phyloP scores from a whole-genome alignment of 2,329 filamentous ascomycete species.

The Pyricularia pennisetigena region DNA sequence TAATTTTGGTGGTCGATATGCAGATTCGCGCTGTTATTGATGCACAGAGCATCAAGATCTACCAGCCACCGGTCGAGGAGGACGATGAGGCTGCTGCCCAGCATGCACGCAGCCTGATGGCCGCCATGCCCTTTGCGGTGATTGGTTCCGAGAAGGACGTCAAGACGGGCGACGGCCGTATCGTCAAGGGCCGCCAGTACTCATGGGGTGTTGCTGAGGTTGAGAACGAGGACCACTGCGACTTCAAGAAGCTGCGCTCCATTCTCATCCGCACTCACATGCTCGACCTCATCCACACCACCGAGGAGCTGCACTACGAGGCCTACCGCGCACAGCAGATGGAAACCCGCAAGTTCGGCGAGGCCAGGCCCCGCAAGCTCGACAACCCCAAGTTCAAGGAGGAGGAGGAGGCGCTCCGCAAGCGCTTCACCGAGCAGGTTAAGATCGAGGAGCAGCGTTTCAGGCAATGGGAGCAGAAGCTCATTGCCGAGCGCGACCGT shows the following conservation, averaged over 20 bases:
- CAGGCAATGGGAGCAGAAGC: constrained; percentile 99
- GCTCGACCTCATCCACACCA: constrained; percentile 99
- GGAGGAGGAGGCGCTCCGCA: constrained; percentile 95
- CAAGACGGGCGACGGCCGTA: constrained; percentile 88
- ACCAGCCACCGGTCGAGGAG: constrained; percentile 94
- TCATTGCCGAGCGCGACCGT: constrained; percentile 95
- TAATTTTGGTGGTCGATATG: neutral
- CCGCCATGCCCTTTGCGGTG: constrained; percentile 96
- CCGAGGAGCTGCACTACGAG: constrained; percentile 98
- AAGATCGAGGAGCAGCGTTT: constrained; percentile 99
- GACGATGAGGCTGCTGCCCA: constrained; percentile 94
- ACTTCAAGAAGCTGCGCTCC: constrained; percentile 99
- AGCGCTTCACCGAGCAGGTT: constrained; percentile 99
- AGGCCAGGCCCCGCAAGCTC: constrained; percentile 91
- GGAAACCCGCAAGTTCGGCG: constrained; percentile 99
- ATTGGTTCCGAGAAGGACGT: constrained; percentile 99
- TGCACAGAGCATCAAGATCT: constrained; percentile 99
- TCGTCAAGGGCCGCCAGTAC: constrained; percentile 98
- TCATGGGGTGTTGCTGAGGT: constrained; percentile 99
- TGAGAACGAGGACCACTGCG: constrained; percentile 99
- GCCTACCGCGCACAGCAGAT: constrained; percentile 98
- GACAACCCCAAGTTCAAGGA: constrained; percentile 99
- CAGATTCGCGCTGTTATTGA: constrained; percentile 93
- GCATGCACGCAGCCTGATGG: constrained; percentile 89
- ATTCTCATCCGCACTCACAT: constrained; percentile 99